Percentiles rank a stretch among this genome's conserved stretches.
phyloP scores from a whole-genome alignment of 495 filamentous ascomycete genomes.

The Aspergillus incahuasiensis region DNA sequence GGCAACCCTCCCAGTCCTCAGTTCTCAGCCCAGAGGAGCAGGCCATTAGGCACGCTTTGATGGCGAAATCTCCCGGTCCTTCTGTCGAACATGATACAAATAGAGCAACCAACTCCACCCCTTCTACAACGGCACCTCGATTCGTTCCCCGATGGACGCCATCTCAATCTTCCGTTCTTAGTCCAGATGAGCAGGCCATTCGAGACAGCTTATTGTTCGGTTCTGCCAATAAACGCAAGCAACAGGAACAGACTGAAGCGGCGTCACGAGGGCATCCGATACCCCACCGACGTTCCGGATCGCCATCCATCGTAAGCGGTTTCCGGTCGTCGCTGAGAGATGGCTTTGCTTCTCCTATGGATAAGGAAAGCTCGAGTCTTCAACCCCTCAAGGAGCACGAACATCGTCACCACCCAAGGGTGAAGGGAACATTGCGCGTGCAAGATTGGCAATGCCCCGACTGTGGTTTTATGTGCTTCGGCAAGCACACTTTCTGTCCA shows the following conservation, averaged over 20 bases:
- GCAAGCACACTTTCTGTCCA: conserved; percentile 24
- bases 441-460: conserved; percentile 32
- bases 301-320: background rate
- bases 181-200: conserved; percentile 2
- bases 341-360: background rate
- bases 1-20: background rate
- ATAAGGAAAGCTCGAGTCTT: conserved; percentile 10
- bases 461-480: conserved; percentile 25
- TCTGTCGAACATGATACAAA: background rate
- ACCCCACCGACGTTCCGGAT: background rate
- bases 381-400: conserved; percentile 12
- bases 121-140: too few species aligned
- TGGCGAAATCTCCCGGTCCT: background rate
- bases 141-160: too few species aligned
- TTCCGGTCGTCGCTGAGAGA: background rate
- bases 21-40: background rate
- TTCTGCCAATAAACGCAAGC: background rate
- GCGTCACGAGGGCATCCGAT: background rate
- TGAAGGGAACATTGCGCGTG: background rate
- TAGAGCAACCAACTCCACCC: too few species aligned
- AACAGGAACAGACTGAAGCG: background rate
- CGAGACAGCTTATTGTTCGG: conserved; percentile 3
- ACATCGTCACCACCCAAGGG: background rate
- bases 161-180: background rate
- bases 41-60: conserved; percentile 3